Conservation (phyloP, 2,329 filamentous ascomycete genomes). For the Rhexocercosporidium sp. region DNA sequence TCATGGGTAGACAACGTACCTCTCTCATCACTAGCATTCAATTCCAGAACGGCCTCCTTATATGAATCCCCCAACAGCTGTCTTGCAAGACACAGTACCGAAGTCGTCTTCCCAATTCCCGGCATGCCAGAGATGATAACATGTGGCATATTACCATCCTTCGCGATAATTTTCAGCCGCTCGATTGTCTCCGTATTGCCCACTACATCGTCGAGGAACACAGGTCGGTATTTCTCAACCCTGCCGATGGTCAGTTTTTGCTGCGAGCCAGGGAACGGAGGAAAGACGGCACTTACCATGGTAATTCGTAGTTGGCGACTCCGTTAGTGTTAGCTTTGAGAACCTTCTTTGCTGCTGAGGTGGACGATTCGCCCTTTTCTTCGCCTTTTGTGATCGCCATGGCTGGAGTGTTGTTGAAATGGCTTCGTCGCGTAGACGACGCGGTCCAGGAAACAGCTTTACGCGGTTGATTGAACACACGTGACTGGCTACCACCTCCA, state of each 20-base stretch:
- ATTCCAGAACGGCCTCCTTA: slow-evolving; percentile 94
- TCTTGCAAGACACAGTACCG: slow-evolving; percentile 87
- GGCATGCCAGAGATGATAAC: slow-evolving; percentile 99
- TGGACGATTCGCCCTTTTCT: slow-evolving; percentile 63
- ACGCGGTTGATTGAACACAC: slow-evolving; percentile 23
- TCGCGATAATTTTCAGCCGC: slow-evolving; percentile 95
- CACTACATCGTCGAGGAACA: slow-evolving; percentile 95
- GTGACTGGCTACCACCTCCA: neutral
- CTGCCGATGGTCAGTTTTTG: slow-evolving; percentile 53
- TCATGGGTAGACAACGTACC: slow-evolving; percentile 51
- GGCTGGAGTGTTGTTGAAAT: slow-evolving; percentile 19
- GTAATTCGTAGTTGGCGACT: slow-evolving; percentile 71
- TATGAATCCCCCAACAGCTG: slow-evolving; percentile 92
- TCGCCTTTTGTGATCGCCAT: slow-evolving; percentile 38
- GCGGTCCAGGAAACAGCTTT: slow-evolving; percentile 28
- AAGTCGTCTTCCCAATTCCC: slow-evolving; percentile 98
- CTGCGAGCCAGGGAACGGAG: neutral
- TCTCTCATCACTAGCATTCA: slow-evolving; percentile 96
- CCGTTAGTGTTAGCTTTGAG: slow-evolving; percentile 56
- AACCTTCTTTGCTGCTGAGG: slow-evolving; percentile 60
- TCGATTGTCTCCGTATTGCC: slow-evolving; percentile 98
- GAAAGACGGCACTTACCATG: slow-evolving; percentile 65
- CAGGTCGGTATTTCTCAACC: slow-evolving; percentile 97
- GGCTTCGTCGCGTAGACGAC: slow-evolving; percentile 30
- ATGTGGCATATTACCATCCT: slow-evolving; percentile 99